These are phyloP conservation scores for Claviceps sp. DNA, from an alignment of 2,329 filamentous ascomycete species.

Conservation along the genomic window DNA sequence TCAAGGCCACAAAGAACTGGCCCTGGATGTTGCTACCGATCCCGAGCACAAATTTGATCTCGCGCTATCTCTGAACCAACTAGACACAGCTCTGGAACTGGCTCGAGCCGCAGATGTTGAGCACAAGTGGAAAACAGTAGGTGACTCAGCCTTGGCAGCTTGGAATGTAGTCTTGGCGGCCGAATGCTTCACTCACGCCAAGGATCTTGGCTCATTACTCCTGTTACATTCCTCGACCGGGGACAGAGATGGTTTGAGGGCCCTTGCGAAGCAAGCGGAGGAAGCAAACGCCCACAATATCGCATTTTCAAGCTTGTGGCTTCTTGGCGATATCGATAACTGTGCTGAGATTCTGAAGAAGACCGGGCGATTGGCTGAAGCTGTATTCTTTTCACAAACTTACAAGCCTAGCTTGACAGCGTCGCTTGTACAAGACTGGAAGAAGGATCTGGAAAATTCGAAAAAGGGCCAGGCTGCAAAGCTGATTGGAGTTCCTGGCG, in stretches of 20 bases:
- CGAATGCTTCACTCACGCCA: slow-evolving; percentile 84
- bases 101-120: slow-evolving; percentile 75
- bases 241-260: slow-evolving; percentile 58
- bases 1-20: slow-evolving; percentile 92
- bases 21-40: slow-evolving; percentile 87
- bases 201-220: slow-evolving; percentile 78
- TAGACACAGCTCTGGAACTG: slow-evolving; percentile 74
- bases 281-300: slow-evolving; percentile 77
- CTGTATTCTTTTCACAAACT: slow-evolving; percentile 84
- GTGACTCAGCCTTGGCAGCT: slow-evolving; percentile 71
- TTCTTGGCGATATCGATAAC: slow-evolving; percentile 66
- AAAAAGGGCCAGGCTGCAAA: slow-evolving; percentile 79
- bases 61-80: slow-evolving; percentile 66
- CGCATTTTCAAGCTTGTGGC: slow-evolving; percentile 82
- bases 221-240: slow-evolving; percentile 79
- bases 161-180: slow-evolving; percentile 85
- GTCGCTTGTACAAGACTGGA: slow-evolving; percentile 64
- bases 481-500: slow-evolving; percentile 67
- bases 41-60: slow-evolving; percentile 95
- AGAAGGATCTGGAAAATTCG: slow-evolving; percentile 64
- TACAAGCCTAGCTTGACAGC: slow-evolving; percentile 74
- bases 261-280: slow-evolving; percentile 62
- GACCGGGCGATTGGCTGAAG: slow-evolving; percentile 71
- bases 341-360: slow-evolving; percentile 69
- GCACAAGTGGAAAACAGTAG: slow-evolving; percentile 97